These are phyloP conservation scores for Picea glauca DNA, from an alignment of 75 land plant genomes.

Conservation along the genomic window DNA sequence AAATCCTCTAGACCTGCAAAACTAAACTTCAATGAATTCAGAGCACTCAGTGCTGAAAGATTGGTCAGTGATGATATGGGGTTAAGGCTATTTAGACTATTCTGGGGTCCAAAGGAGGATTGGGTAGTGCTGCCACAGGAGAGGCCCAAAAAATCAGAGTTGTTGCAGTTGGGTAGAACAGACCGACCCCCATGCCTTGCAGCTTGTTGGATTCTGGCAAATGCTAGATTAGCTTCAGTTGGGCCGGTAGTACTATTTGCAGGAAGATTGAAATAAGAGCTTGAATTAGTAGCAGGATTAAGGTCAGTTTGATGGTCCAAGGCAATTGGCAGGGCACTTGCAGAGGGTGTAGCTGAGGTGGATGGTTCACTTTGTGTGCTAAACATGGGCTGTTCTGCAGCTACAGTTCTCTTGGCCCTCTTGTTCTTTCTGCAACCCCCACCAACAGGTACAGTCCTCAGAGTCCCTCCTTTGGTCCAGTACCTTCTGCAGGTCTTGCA, in stretches of 20 bases:
- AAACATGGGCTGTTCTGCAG: too few relatives aligned
- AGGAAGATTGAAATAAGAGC: not conserved
- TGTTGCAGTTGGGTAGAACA: too few relatives aligned
- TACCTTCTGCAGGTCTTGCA: conserved; percentile 33
- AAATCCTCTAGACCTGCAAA: not conserved
- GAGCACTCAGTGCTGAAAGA: not conserved
- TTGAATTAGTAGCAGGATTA: not conserved
- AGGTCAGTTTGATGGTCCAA: not conserved
- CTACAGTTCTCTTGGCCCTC: conserved; percentile 5
- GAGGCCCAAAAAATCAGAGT: too few relatives aligned
- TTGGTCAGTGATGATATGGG: too few relatives aligned
- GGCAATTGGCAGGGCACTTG: not conserved
- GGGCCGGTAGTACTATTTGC: not conserved
- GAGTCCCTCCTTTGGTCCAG: conserved; percentile 50
- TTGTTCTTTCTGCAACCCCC: conserved; percentile 46
- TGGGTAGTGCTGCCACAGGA: too few relatives aligned
- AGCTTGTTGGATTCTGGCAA: not conserved
- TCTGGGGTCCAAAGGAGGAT: too few relatives aligned
- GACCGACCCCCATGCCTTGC: too few relatives aligned
- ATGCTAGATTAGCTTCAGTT: not conserved
- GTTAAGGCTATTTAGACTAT: too few relatives aligned
- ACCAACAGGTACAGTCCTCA: conserved; percentile 43
- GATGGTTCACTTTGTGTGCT: not conserved
- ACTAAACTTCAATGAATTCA: not conserved
- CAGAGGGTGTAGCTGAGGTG: not conserved